Percentiles rank a stretch among this genome's conserved stretches.
Conservation (phyloP, 2,329 filamentous ascomycete species). For the Curvularia eragrostidis region DNA sequence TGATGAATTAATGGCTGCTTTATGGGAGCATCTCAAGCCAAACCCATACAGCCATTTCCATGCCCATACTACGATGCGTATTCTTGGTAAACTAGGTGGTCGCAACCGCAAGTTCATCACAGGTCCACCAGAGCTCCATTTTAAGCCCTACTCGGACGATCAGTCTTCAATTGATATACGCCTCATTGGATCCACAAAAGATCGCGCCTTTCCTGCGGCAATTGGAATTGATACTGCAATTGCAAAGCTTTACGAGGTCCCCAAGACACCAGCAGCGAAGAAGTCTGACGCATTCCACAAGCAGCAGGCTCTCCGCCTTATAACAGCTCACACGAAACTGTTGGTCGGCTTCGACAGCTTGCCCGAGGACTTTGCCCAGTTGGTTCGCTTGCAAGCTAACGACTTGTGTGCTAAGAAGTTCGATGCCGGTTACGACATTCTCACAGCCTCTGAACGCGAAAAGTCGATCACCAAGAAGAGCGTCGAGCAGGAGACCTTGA, state of each 20-base stretch:
- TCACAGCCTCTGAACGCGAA: conserved; percentile 78
- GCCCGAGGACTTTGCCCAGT: conserved; percentile 84
- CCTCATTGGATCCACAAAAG: conserved; percentile 86
- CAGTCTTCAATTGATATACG: conserved; percentile 85
- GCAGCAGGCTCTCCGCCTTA: conserved; percentile 85
- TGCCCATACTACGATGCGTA: conserved; percentile 96
- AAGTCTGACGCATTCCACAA: conserved; percentile 89
- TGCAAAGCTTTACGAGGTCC: conserved; percentile 81
- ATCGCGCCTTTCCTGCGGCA: conserved; percentile 84
- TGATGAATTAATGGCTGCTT: conserved; percentile 95
- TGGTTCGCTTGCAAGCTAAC: conserved; percentile 87
- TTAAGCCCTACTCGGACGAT: conserved; percentile 86
- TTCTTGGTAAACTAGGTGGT: conserved; percentile 93
- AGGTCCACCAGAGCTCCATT: conserved; percentile 82
- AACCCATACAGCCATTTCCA: conserved; percentile 97
- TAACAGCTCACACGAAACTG: conserved; percentile 88
- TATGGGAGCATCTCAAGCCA: conserved; percentile 94
- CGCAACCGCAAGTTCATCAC: conserved; percentile 96
- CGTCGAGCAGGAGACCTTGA: conserved; percentile 79
- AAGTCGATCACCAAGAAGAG: conserved; percentile 88
- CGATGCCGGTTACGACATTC: conserved; percentile 71
- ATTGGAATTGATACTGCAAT: conserved; percentile 90
- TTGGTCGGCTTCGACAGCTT: conserved; percentile 86
- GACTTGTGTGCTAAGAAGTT: conserved; percentile 78
- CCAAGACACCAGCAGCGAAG: conserved; percentile 65